Conservation (phyloP, 2,329 filamentous ascomycete genomes). For the Xylariaceae sp. region DNA sequence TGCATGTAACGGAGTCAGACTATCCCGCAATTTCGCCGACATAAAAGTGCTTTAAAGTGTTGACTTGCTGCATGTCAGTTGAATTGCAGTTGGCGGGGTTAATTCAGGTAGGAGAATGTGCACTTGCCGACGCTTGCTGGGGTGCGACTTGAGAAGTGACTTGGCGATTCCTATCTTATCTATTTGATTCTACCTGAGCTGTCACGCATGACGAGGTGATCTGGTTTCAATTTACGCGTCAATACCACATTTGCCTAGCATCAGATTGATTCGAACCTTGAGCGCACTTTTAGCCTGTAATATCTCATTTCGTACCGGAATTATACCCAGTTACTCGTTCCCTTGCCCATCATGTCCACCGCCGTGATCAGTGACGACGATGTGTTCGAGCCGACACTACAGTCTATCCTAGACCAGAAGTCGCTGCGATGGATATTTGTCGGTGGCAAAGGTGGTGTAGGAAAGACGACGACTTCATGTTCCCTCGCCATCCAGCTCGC, state of each 20-base stretch:
- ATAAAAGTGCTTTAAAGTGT: too few species aligned
- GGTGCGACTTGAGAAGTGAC: slow-evolving; percentile 6
- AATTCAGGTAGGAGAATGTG: too few species aligned
- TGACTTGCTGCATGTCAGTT: too few species aligned
- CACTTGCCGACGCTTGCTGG: too few species aligned
- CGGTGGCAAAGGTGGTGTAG: slow-evolving; percentile 94
- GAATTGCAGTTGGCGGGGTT: too few species aligned
- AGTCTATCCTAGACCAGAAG: slow-evolving; percentile 92
- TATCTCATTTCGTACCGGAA: background rate
- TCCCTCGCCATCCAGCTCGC: slow-evolving; percentile 97
- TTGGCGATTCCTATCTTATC: slow-evolving; percentile 10
- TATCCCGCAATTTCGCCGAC: too few species aligned
- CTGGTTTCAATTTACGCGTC: too few species aligned
- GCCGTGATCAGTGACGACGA: slow-evolving; percentile 60
- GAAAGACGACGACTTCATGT: slow-evolving; percentile 99
- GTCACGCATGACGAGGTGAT: background rate
- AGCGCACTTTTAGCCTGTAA: background rate
- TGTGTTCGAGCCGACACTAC: slow-evolving; percentile 83
- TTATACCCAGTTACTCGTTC: background rate
- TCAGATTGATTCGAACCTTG: too few species aligned
- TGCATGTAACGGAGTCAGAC: too few species aligned
- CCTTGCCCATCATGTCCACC: slow-evolving; percentile 30
- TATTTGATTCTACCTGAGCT: slow-evolving; percentile 6
- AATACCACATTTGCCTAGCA: too few species aligned
- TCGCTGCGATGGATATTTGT: slow-evolving; percentile 98